phyloP scores from a whole-genome alignment of 495 filamentous ascomycete species.

The Aspergillus saccharolyticus region DNA sequence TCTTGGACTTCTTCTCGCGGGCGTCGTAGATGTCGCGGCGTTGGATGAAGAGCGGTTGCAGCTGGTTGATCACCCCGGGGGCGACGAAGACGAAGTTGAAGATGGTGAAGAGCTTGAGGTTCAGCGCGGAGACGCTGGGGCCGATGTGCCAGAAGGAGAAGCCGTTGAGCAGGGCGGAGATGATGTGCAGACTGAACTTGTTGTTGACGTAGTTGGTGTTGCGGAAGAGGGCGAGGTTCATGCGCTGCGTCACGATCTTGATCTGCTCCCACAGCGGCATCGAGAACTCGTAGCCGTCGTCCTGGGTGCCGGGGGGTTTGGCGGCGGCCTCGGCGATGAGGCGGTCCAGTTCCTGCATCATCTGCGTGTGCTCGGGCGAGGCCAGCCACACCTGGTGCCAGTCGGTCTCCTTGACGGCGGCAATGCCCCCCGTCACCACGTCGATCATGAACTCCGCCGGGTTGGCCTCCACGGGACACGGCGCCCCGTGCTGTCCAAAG shows the following conservation, averaged over 20 bases:
- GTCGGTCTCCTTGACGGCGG: slow-evolving; percentile 34
- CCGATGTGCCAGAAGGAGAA: slow-evolving; percentile 41
- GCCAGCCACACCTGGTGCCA: slow-evolving; percentile 63
- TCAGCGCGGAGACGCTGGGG: slow-evolving; percentile 25
- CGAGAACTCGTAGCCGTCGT: slow-evolving; percentile 51
- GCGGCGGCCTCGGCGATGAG: slow-evolving; percentile 42
- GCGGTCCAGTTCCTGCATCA: slow-evolving; percentile 49
- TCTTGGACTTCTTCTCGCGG: slow-evolving; percentile 48
- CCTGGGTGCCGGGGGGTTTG: slow-evolving; percentile 27
- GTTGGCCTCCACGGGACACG: slow-evolving; percentile 65
- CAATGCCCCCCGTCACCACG: slow-evolving; percentile 49
- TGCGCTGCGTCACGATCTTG: slow-evolving; percentile 51
- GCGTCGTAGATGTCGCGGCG: slow-evolving; percentile 49
- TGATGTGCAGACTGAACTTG: slow-evolving; percentile 45
- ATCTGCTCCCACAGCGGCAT: slow-evolving; percentile 53
- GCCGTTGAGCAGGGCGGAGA: slow-evolving; percentile 36
- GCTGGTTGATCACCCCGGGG: slow-evolving; percentile 44
- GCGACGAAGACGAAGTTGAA: slow-evolving; percentile 51
- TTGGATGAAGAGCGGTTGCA: slow-evolving; percentile 51
- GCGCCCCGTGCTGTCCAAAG: slow-evolving; percentile 69
- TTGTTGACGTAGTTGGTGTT: slow-evolving; percentile 61
- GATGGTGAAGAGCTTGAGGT: slow-evolving; percentile 39
- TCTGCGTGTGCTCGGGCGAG: slow-evolving; percentile 42
- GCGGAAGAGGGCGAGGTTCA: slow-evolving; percentile 56
- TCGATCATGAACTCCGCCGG: slow-evolving; percentile 94